Conservation (phyloP, 2,329 filamentous ascomycete species). For the Rosellinia necatrix region DNA sequence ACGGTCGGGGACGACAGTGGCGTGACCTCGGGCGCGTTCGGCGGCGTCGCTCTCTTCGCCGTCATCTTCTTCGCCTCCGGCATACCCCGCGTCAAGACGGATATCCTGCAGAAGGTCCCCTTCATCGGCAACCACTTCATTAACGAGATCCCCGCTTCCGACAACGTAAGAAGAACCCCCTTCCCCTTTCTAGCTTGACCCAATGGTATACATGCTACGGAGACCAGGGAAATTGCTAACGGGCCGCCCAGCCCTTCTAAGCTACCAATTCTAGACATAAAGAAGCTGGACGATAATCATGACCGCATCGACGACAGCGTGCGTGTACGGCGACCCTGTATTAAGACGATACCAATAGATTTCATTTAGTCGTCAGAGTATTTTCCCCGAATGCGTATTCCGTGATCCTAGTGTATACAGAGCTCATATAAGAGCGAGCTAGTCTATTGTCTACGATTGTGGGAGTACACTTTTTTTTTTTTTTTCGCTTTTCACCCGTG, state of each 20-base stretch:
- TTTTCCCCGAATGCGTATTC: not conserved
- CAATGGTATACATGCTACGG: not conserved
- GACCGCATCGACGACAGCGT: constrained; percentile 30
- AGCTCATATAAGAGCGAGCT: not conserved
- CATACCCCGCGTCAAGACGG: constrained; percentile 62
- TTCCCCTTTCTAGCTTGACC: too few relatives aligned
- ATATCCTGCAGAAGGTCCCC: constrained; percentile 66
- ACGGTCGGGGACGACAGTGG: constrained; percentile 46
- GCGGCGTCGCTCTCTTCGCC: constrained; percentile 60
- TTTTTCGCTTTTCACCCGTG: not conserved
- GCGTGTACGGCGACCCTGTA: constrained; percentile 36
- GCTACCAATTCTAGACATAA: constrained; percentile 11
- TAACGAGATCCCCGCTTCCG: constrained; percentile 61
- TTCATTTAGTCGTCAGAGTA: constrained; percentile 29
- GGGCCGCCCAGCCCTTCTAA: constrained; percentile 36
- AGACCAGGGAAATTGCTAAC: constrained; percentile 18
- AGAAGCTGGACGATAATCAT: constrained; percentile 4
- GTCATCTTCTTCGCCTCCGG: constrained; percentile 66
- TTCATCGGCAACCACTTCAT: constrained; percentile 56
- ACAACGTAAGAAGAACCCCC: constrained; percentile 62
- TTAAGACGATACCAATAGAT: constrained; percentile 39
- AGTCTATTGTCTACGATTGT: constrained; percentile 23
- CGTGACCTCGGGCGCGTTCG: constrained; percentile 58
- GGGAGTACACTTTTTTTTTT: constrained; percentile 13
- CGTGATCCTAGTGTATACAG: constrained; percentile 13